Base-by-base conservation (phyloP, 805 yeast genomes). In the Candida ipomoeae region DNA sequence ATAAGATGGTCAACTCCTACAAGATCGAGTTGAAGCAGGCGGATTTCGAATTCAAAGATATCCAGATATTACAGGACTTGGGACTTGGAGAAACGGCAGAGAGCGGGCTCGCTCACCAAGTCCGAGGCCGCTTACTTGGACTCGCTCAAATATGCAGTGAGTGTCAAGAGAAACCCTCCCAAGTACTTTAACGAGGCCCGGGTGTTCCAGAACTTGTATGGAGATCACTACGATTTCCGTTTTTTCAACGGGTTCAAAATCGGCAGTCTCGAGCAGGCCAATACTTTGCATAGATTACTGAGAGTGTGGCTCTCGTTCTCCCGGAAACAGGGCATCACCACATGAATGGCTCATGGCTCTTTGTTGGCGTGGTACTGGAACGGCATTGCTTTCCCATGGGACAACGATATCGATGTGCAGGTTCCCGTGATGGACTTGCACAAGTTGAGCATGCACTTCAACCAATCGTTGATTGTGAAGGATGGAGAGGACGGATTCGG, bases 401-500 rank as follows among this genome's bases (percentile, higher is more conserved):
- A 64, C 44, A 56, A 57, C 42, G 68, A 64, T 40, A 60, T 64
- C 37, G 68, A 64, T 41, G 68, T 64, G 17, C 67, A 63, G 49
- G 56, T 64, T 40, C 68, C 68, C 2, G 48, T 63, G 17, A 57
- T 54, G 60, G 61, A 61, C 41, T 55, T 64, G 48, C 65, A 61
- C 55, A 58, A 56, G 44, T 49, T 64, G 18, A 48, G 63, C 36
- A 46, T 55, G 32, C 35, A 48, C 17, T 63, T 54, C 48, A 64
- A 64, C 53, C 66, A 63, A 45, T 48, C 62, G 11, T 46, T 63
- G 48, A 44, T 64, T 35, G 63, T 64, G 4, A 67, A 63, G 48
- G 59, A 56, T 51, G 54, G 64, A 3, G 79, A 66, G 26, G 69
- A 78, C 47, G 85, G 86, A 1, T 73, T 78, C 59, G 86, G 87